A percentile compares a stretch with the other conserved stretches of the same genome.
Conservation (phyloP, 78 protist genomes). For the Isochrysis galbana region DNA sequence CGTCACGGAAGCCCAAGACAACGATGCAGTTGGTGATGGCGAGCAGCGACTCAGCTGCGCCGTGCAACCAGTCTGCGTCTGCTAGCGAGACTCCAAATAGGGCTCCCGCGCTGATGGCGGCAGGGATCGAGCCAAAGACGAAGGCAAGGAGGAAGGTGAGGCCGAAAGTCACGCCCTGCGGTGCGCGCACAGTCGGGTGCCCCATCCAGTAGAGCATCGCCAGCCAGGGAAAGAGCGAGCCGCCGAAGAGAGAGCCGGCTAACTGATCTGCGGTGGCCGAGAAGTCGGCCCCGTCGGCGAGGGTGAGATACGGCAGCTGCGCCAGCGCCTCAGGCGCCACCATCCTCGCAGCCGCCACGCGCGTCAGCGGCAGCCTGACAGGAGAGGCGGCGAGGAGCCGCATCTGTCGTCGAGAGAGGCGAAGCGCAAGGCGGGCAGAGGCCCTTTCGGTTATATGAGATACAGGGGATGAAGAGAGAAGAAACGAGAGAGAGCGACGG, state of each 20-base stretch:
- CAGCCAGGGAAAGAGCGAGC: slow-evolving; percentile 12
- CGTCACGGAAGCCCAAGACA: slow-evolving; percentile 9
- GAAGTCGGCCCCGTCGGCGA: not conserved
- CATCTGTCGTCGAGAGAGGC: too few relatives aligned
- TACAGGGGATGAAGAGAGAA: too few relatives aligned
- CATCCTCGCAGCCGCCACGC: too few relatives aligned
- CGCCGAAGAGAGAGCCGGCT: slow-evolving; percentile 41
- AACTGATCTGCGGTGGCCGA: slow-evolving; percentile 17
- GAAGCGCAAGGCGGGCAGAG: too few relatives aligned
- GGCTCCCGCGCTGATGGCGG: not conserved
- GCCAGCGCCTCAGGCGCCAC: too few relatives aligned
- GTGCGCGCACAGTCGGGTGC: not conserved
- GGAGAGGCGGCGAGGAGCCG: too few relatives aligned
- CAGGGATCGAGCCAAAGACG: slow-evolving; percentile 50
- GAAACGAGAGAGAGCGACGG: too few relatives aligned
- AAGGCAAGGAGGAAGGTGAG: slow-evolving; percentile 41
- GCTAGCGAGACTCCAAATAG: slow-evolving; percentile 37
- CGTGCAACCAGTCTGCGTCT: slow-evolving; percentile 54
- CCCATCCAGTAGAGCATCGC: slow-evolving; percentile 33
- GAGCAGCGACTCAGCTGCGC: slow-evolving; percentile 41
- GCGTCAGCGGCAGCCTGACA: too few relatives aligned
- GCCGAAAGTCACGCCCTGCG: slow-evolving; percentile 14
- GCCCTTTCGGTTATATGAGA: too few relatives aligned
- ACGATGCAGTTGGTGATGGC: slow-evolving; percentile 47
- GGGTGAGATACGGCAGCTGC: too few relatives aligned